Evolutionary conservation across 768 basidiomycete genomes (phyloP).

Genomic region (Macrolepiota albuminosa): DNA sequence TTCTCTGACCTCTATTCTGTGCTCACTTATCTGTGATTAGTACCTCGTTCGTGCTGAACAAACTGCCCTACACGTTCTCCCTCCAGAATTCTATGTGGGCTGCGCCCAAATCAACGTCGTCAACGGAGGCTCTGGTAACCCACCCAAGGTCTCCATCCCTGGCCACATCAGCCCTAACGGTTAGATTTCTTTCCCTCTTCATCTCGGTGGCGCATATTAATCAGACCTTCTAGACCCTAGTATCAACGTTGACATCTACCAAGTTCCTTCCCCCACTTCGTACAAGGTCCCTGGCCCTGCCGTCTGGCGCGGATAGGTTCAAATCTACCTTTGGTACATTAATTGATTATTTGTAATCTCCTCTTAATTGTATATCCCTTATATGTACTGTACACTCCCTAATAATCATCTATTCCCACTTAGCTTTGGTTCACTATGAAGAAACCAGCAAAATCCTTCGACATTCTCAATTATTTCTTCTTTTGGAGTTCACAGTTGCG

Average conservation of each 20-base stretch:
- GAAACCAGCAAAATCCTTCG: neutral
- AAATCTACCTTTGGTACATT: neutral
- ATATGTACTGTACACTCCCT: neutral
- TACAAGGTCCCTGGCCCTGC: slow-evolving; percentile 27
- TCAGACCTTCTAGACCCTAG: slow-evolving; percentile 26
- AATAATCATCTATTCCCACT: neutral
- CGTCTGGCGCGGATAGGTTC: slow-evolving; percentile 16
- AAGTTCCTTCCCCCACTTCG: slow-evolving; percentile 24
- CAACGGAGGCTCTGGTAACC: slow-evolving; percentile 35
- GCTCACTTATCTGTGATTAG: slow-evolving; percentile 11
- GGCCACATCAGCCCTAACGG: slow-evolving; percentile 31
- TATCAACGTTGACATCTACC: slow-evolving; percentile 38
- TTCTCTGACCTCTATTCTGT: neutral
- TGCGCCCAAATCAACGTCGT: slow-evolving; percentile 39
- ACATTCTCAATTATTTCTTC: neutral
- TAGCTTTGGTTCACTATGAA: neutral
- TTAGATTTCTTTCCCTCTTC: neutral
- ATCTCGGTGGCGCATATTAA: neutral
- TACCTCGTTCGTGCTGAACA: slow-evolving; percentile 37
- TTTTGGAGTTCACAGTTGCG: neutral
- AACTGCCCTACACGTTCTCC: slow-evolving; percentile 34
- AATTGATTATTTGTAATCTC: neutral
- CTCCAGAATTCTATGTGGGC: slow-evolving; percentile 40
- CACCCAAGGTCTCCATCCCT: slow-evolving; percentile 37
- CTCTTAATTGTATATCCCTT: neutral